Evolutionary conservation across 805 yeast genomes (phyloP).

Genomic region (Yamadazyma nakazawae): DNA sequence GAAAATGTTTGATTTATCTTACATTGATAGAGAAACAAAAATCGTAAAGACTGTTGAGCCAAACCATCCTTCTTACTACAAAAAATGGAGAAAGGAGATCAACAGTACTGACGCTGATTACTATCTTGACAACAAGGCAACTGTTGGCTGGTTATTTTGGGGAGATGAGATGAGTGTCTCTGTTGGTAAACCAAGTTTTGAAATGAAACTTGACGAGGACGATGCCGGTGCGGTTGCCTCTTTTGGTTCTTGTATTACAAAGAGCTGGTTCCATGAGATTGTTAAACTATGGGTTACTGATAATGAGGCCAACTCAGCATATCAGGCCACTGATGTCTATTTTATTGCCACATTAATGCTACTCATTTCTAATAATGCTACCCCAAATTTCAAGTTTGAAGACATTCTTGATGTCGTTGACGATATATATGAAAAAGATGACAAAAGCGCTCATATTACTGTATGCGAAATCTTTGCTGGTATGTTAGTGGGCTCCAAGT

Average conservation of each 20-base stretch:
- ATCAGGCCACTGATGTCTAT: slow-evolving; percentile 62
- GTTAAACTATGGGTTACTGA: slow-evolving; percentile 56
- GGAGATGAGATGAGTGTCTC: slow-evolving; percentile 51
- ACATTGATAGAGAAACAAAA: slow-evolving; percentile 32
- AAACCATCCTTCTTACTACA: slow-evolving; percentile 34
- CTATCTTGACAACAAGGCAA: slow-evolving; percentile 55
- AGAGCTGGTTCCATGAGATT: slow-evolving; percentile 56
- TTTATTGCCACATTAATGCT: slow-evolving; percentile 50
- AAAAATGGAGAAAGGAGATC: slow-evolving; percentile 51
- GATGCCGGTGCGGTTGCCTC: slow-evolving; percentile 43
- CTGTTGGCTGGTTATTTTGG: slow-evolving; percentile 77
- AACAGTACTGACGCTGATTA: slow-evolving; percentile 42
- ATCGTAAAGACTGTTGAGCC: slow-evolving; percentile 38
- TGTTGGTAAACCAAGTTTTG: slow-evolving; percentile 25
- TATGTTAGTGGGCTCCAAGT: slow-evolving; percentile 48
- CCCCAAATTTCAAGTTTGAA: slow-evolving; percentile 40
- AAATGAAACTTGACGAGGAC: slow-evolving; percentile 22
- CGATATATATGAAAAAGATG: slow-evolving; percentile 56
- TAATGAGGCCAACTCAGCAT: slow-evolving; percentile 64
- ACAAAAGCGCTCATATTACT: slow-evolving; percentile 73
- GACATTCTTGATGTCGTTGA: slow-evolving; percentile 53
- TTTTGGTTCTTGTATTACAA: slow-evolving; percentile 46
- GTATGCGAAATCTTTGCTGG: slow-evolving; percentile 70
- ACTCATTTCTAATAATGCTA: slow-evolving; percentile 45
- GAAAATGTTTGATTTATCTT: slow-evolving; percentile 39